Evolutionary conservation across 2,329 filamentous ascomycete species (phyloP).

Genomic region (Teratosphaeria nubilosa): DNA sequence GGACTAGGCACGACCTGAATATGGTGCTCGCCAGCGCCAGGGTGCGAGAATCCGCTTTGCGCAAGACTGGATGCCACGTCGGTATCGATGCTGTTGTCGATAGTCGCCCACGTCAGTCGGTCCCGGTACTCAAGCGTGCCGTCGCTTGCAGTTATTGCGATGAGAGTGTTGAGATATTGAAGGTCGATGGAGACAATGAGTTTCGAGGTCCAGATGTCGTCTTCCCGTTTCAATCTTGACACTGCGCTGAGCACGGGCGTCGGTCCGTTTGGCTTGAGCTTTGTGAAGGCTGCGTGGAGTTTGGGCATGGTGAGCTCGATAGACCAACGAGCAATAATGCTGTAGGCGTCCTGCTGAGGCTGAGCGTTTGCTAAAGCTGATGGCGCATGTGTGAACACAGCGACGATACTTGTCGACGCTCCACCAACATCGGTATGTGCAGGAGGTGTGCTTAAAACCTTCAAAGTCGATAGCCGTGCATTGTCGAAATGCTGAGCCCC

Average conservation of each 20-base stretch:
- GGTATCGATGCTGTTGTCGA: constrained; percentile 54
- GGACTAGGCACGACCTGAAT: constrained; percentile 38
- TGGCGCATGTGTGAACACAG: constrained; percentile 54
- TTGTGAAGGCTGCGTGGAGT: constrained; percentile 28
- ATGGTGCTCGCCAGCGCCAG: constrained; percentile 46
- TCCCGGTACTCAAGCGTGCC: constrained; percentile 74
- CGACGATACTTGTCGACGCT: constrained; percentile 47
- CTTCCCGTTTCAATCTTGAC: constrained; percentile 51
- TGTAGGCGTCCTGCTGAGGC: constrained; percentile 56
- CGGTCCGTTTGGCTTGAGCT: constrained; percentile 17
- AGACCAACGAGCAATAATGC: constrained; percentile 75
- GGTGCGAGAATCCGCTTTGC: constrained; percentile 68
- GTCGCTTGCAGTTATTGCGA: constrained; percentile 69
- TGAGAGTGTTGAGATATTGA: constrained; percentile 58
- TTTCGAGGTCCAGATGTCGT: constrained; percentile 60
- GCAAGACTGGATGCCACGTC: constrained; percentile 59
- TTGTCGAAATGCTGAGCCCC: constrained; percentile 17
- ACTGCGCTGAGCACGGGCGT: constrained; percentile 11
- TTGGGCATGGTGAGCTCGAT: constrained; percentile 41
- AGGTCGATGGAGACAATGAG: constrained; percentile 58
- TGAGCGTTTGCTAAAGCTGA: constrained; percentile 35
- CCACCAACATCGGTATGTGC: constrained; percentile 45
- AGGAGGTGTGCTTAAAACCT: constrained; percentile 39
- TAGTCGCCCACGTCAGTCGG: constrained; percentile 55
- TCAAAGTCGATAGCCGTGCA: constrained; percentile 17